Percentiles rank a stretch among this genome's conserved stretches.
These are phyloP conservation scores for Microascus cirrosus DNA, from an alignment of 2,329 filamentous ascomycete species.

Conservation along the genomic window DNA sequence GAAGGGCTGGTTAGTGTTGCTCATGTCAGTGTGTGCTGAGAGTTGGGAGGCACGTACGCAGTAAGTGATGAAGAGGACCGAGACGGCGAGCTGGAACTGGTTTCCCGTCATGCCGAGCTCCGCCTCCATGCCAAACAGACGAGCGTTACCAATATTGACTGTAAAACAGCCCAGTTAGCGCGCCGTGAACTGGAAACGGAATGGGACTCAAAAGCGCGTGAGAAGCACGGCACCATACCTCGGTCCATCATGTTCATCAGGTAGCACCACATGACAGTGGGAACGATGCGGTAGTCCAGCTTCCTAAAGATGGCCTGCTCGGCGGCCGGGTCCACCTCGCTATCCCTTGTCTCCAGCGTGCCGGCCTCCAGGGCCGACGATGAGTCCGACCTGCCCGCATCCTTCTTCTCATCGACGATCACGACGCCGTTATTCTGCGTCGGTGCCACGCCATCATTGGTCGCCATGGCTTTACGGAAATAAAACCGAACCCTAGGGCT, in stretches of 20 bases:
- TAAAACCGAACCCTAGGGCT: neutral
- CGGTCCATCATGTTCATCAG: conserved; percentile 24
- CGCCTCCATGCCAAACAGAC: conserved; percentile 46
- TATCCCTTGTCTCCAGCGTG: neutral
- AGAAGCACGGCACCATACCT: no score
- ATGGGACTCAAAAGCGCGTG: neutral
- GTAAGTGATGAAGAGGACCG: conserved; percentile 23
- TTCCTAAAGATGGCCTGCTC: conserved; percentile 11
- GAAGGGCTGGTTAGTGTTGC: conserved; percentile 1
- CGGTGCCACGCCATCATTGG: neutral
- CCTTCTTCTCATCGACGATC: neutral
- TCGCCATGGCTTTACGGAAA: conserved; percentile 1
- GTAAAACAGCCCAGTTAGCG: conserved; percentile 17
- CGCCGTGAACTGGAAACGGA: neutral
- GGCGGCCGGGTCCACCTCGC: neutral
- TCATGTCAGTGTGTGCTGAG: neutral
- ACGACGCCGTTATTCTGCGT: neutral
- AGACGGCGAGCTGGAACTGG: conserved; percentile 46
- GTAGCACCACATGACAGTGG: conserved; percentile 20
- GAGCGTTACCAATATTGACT: conserved; percentile 64
- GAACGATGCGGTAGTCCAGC: conserved; percentile 19
- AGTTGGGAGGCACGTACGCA: conserved; percentile 22
- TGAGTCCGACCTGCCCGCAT: neutral
- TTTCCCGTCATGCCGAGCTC: conserved; percentile 43
- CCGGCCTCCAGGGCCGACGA: neutral